Conservation (phyloP, 2,329 filamentous ascomycete genomes). For the Claviceps sp. region DNA sequence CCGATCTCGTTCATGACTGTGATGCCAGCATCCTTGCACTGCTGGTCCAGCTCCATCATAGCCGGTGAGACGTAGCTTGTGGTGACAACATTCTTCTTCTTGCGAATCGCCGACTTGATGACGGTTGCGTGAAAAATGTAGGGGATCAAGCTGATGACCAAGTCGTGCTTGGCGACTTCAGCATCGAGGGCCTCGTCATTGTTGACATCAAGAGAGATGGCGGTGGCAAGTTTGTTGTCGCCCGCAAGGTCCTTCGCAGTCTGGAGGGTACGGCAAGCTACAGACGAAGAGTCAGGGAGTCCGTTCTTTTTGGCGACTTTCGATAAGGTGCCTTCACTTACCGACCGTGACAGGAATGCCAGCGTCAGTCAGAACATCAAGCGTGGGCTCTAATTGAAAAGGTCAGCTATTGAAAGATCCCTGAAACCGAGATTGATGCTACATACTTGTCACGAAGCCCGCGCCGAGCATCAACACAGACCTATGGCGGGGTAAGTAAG, state of each 20-base stretch:
- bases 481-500: conserved; percentile 1
- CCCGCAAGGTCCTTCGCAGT: conserved; percentile 61
- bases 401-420: not conserved
- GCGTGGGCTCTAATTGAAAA: conserved; percentile 34
- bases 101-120: conserved; percentile 84
- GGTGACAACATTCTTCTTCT: conserved; percentile 94
- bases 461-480: conserved; percentile 32
- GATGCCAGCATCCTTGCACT: conserved; percentile 80
- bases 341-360: conserved; percentile 53
- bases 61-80: conserved; percentile 87
- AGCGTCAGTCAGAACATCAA: conserved; percentile 48
- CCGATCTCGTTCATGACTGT: conserved; percentile 98
- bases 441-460: conserved; percentile 38
- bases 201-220: conserved; percentile 76
- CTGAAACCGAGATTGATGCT: not conserved
- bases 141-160: conserved; percentile 74
- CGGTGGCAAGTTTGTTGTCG: conserved; percentile 57
- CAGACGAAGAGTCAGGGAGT: not conserved
- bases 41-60: conserved; percentile 77
- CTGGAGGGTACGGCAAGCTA: conserved; percentile 72
- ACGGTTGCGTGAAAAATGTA: conserved; percentile 82
- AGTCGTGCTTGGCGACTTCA: conserved; percentile 64
- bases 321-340: conserved; percentile 17
- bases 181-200: conserved; percentile 65
- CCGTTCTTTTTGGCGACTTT: not conserved